Evolutionary conservation across 345 rosid species (phyloP).

Genomic region (Aegle marmelos): DNA sequence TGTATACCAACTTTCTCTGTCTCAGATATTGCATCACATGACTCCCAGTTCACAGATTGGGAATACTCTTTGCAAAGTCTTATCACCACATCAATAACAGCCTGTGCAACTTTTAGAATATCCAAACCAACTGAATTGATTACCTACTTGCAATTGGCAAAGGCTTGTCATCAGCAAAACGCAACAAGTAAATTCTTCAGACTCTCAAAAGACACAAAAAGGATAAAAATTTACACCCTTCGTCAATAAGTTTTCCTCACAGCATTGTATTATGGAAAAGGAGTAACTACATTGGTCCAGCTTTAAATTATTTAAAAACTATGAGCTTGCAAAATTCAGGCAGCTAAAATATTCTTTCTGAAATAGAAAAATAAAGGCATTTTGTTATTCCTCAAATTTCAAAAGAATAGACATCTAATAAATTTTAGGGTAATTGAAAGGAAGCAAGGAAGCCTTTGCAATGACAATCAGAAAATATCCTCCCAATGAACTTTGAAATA

Average conservation of each 20-base stretch:
- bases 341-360: not conserved
- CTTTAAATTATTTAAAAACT: not conserved
- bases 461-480: not conserved
- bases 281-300: not conserved
- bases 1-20: conserved; percentile 21
- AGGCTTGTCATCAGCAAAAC: conserved; percentile 9
- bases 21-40: conserved; percentile 28
- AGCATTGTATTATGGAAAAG: not conserved
- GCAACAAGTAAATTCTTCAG: not conserved
- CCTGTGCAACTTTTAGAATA: conserved; percentile 57
- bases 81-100: conserved; percentile 51
- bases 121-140: conserved; percentile 54
- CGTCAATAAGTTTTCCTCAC: not conserved
- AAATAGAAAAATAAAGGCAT: not conserved
- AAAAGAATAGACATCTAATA: not conserved
- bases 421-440: not conserved
- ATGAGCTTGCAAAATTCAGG: not conserved
- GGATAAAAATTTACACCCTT: not conserved
- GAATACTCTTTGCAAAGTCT: conserved; percentile 61
- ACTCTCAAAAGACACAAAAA: not conserved
- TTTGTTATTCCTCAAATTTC: not conserved
- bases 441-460: not conserved
- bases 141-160: conserved; percentile 39
- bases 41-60: conserved; percentile 34
- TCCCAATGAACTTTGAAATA: not conserved